A percentile compares a stretch with the other conserved stretches of the same genome.
These are phyloP conservation scores for Paramecium sexaurelia DNA, from an alignment of 73 alveolate species.

Conservation along the genomic window DNA sequence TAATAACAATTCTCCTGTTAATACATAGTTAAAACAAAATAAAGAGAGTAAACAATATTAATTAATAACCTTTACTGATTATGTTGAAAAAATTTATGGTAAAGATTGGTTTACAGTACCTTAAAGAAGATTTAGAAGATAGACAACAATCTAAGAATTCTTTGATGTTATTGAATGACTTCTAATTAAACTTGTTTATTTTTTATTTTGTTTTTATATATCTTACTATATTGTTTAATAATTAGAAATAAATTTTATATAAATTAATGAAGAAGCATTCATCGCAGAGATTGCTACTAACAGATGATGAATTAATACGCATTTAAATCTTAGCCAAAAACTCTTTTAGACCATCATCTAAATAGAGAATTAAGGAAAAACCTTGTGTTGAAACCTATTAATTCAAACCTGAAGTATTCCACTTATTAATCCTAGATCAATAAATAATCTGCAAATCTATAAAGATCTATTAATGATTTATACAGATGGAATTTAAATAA, in stretches of 20 bases:
- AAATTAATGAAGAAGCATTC: background rate
- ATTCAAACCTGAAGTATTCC: constrained; percentile 36
- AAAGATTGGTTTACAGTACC: constrained; percentile 39
- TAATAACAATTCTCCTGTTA: background rate
- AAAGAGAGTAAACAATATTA: background rate
- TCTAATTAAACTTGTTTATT: background rate
- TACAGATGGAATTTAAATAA: constrained; percentile 15
- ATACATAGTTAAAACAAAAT: background rate
- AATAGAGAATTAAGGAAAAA: background rate
- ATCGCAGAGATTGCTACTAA: background rate
- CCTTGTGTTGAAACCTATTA: background rate
- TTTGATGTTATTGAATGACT: background rate
- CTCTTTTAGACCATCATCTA: background rate
- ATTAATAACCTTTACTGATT: constrained; percentile 7
- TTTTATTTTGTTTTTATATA: background rate
- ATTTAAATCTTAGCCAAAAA: background rate
- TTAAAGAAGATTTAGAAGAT: background rate
- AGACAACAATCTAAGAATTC: constrained; percentile 7
- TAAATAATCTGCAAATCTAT: constrained; percentile 5
- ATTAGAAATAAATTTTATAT: constrained; percentile 2
- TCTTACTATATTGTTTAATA: background rate
- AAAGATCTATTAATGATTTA: constrained; percentile 38
- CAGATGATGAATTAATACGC: background rate
- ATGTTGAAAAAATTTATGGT: constrained; percentile 35
- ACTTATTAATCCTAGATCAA: background rate